phyloP scores from a whole-genome alignment of 2,329 filamentous ascomycete species.

The Aspergillus clavatus region DNA sequence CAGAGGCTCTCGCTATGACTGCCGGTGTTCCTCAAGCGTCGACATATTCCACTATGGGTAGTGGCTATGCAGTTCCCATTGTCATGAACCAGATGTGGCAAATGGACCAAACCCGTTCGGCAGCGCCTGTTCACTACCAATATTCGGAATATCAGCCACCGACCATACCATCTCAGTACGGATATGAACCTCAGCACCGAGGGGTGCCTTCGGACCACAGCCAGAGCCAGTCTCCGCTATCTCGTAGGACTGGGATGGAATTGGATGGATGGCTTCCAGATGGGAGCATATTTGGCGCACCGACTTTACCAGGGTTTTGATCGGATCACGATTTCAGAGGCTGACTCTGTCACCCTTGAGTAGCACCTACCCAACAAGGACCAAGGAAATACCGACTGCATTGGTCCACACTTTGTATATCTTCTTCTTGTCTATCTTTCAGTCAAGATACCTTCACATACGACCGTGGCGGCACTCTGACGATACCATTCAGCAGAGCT shows the following conservation, averaged over 20 bases:
- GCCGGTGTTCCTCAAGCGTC: conserved; percentile 13
- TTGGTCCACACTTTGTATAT: neutral
- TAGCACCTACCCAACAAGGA: neutral
- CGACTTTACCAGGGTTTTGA: conserved; percentile 26
- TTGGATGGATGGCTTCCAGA: conserved; percentile 30
- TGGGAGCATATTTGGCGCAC: conserved; percentile 26
- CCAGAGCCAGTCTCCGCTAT: conserved; percentile 11
- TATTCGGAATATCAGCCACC: conserved; percentile 14
- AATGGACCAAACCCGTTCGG: conserved; percentile 16
- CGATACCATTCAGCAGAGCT: no score
- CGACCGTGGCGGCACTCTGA: neutral
- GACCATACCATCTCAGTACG: conserved; percentile 20
- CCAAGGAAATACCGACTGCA: neutral
- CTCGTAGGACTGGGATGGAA: conserved; percentile 23
- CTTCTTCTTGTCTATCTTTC: neutral
- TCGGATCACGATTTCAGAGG: neutral
- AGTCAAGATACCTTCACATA: neutral
- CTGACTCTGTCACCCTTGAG: neutral
- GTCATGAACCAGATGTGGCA: conserved; percentile 23
- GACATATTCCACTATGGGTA: conserved; percentile 15
- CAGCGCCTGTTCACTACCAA: conserved; percentile 14
- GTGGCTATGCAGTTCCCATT: conserved; percentile 16
- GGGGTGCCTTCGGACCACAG: conserved; percentile 9
- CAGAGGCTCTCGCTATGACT: conserved; percentile 14
- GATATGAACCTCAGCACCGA: conserved; percentile 18